Conservation (phyloP, 352 stramenopile genomes). For the Elongisporangium undulatum region DNA sequence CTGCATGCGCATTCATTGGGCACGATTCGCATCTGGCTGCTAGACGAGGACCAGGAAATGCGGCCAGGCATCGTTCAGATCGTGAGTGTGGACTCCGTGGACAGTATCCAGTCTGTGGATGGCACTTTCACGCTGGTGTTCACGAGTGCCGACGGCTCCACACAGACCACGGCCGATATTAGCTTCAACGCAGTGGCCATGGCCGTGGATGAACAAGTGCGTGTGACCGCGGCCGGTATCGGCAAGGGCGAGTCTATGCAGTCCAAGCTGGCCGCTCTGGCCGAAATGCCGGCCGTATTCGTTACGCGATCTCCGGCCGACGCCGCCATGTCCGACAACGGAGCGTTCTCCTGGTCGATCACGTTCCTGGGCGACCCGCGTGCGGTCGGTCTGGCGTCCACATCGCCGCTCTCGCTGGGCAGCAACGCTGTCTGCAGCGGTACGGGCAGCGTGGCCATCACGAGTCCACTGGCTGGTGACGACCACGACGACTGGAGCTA, state of each 20-base stretch:
- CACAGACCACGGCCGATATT: constrained; percentile 27
- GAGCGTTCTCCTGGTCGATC: constrained; percentile 62
- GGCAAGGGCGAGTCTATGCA: constrained; percentile 50
- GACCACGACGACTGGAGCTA: constrained; percentile 37
- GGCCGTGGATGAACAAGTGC: constrained; percentile 41
- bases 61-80: constrained; percentile 21
- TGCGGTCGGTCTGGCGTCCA: constrained; percentile 2
- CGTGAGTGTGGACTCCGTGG: constrained; percentile 25
- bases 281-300: constrained; percentile 27
- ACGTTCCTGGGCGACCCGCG: constrained; percentile 51
- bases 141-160: constrained; percentile 14
- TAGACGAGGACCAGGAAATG: constrained; percentile 15
- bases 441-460: constrained; percentile 25
- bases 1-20: constrained; percentile 35
- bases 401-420: constrained; percentile 19
- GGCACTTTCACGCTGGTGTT: constrained; percentile 43
- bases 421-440: constrained; percentile 36
- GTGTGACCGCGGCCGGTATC: constrained; percentile 25
- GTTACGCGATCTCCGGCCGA: constrained; percentile 42
- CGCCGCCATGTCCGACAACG: constrained; percentile 20
- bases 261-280: constrained; percentile 38
- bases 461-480: constrained; percentile 28
- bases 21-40: constrained; percentile 57
- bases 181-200: constrained; percentile 56
- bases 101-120: constrained; percentile 24